Evolutionary conservation across 345 rosid genomes (phyloP), one percentile per base, ranked within the genome.

Genomic region (Zanthoxylum bungeanum): DNA sequence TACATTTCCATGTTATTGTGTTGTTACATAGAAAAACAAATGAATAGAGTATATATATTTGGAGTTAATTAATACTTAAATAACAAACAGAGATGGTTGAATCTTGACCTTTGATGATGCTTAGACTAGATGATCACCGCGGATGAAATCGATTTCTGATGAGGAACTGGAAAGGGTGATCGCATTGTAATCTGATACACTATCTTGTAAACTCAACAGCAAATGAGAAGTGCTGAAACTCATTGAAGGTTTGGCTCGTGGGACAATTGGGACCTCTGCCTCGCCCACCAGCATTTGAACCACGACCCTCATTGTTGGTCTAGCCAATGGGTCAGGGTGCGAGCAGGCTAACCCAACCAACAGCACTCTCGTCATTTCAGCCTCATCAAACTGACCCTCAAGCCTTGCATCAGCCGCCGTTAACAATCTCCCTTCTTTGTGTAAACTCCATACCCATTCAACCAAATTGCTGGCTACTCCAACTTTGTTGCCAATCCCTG

Each of bases 381-480:
- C 80, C 79, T 84, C 90, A 4, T 83, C 80, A 39, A 84, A 85
- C 51, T 82, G 83, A 4, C 89, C 91, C 0, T 73, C 88, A 0
- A 96, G 92, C 76, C 91, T 86, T 0, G 80, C 77, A 65, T 96
- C 99, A 1, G 88, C 95, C 4, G 97, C 94, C 36, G 70, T 72
- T 49, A 89, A 64, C 46, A 96, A 70, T 71, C 83, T 81, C 25
- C 91, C 98, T 69, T 91, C 98, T 58, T 93, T 81, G 80, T 93
- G 93, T 75, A 93, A 78, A 24, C 88, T 79, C 99, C 99, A 93
- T 27, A 91, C 98, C 99, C 99, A 96, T 58, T 93, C 98, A 42
- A 96, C 99, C 77, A 96, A 81, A 79, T 91, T 96, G 68, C 88
- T 77, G 25, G 76, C 81, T 10, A 67, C 77, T 10, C 86, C 87